phyloP scores from a whole-genome alignment of 169 alveolate species.

The Plasmodium inui region DNA sequence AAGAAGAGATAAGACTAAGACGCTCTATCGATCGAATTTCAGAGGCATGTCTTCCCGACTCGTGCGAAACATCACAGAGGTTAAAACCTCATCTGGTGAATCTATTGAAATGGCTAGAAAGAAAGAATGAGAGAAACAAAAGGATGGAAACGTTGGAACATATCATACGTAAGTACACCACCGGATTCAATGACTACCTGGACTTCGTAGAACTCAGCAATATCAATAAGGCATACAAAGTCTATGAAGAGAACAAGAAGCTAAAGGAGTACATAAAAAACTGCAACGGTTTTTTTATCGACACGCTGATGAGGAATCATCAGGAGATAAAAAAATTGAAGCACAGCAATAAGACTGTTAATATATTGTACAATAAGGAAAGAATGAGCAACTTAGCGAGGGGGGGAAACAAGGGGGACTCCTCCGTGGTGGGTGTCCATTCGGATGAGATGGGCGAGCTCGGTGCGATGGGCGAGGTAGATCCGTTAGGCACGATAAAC shows the following conservation, averaged over 20 bases:
- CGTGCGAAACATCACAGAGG: neutral
- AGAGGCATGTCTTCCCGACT: neutral
- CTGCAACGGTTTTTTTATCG: slow-evolving; percentile 25
- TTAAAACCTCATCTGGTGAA: neutral
- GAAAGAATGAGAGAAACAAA: neutral
- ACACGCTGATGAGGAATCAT: slow-evolving; percentile 9
- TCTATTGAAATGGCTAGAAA: neutral
- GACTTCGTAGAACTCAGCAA: slow-evolving; percentile 29
- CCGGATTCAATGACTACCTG: slow-evolving; percentile 41
- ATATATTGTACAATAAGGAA: slow-evolving; percentile 56
- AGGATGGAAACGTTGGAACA: slow-evolving; percentile 4
- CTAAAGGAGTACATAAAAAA: slow-evolving; percentile 41
- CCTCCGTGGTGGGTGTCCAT: neutral
- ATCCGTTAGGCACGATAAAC: neutral
- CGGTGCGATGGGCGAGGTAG: neutral
- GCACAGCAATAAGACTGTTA: slow-evolving; percentile 43
- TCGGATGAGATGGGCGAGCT: neutral
- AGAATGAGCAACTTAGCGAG: slow-evolving; percentile 7
- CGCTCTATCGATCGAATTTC: neutral
- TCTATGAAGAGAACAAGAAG: slow-evolving; percentile 63
- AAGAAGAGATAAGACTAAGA: neutral
- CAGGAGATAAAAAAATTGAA: slow-evolving; percentile 43
- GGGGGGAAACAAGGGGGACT: neutral
- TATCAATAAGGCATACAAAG: slow-evolving; percentile 18
- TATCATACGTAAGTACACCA: slow-evolving; percentile 26